Evolutionary conservation across 768 basidiomycete species (phyloP), one percentile per base, ranked within the genome.

Genomic region (Kwoniella mangroviensis): DNA sequence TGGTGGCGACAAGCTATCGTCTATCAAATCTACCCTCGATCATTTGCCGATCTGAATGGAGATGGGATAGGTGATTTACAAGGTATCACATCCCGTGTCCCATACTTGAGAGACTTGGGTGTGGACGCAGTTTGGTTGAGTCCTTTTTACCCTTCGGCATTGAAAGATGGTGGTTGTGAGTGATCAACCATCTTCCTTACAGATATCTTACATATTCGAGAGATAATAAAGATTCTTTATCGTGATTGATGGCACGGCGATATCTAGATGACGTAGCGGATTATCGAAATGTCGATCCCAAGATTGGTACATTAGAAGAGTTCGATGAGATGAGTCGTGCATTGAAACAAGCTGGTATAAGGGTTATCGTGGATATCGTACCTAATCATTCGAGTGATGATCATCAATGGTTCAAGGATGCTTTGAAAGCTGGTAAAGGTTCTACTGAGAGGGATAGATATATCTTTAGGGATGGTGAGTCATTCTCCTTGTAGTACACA

Each of bases 111-210:
- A 13, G 22, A 66, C 17, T 53, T 80, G 1, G 75, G 75, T 22
- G 68, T 80, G 2, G 79, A 80, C 42, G 79, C 79, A 3, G 71
- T 78, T 22, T 80, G 79, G 79, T 49, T 80, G 7, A 69, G 67
- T 54, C 79, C 79, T 3, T 80, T 80, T 64, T 80, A 80, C 64
- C 79, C 79, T 24, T 76, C 74, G 0, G 74, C 71, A 3, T 65
- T 80, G n/a, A 76, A 76, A 43, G 79, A 80, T 66, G 79, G 79
- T 63, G 79, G 79, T 12, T 80, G 76, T 80, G 59, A 76, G 77
- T 75, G n/a, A 21, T 24, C 42, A 11, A 13, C 19, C 19, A 19
- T 13, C 45, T 49, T 7, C 34, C 34, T 34, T 34, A 34, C 34
- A 34, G 1, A 1, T 34, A 34, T 34, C 34, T 34, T 34, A 34